Evolutionary conservation across 2,329 filamentous ascomycete genomes (phyloP), one percentile per base, ranked within the genome.

Genomic region (Alternaria infectoria): DNA sequence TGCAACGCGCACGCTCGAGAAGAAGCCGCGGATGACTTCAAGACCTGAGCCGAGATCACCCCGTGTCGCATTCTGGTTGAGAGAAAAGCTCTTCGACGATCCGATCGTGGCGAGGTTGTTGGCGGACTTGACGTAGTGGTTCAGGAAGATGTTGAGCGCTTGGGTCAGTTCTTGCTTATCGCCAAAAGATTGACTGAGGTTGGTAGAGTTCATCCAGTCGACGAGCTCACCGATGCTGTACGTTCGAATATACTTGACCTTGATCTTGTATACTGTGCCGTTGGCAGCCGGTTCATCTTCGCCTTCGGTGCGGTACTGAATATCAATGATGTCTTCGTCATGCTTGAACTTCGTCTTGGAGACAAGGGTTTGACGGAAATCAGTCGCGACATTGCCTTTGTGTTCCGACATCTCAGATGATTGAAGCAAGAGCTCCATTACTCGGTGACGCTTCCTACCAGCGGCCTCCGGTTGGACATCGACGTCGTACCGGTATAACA

Each of bases 1-100:
- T 1, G 86, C 85, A 9, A 85, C 80, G 6, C 88, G 85, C 47
- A 88, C 85, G 69, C 87, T 89, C 9, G 86, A 80, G 69, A 86
- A 89, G 75, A 86, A 90, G 0, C 88, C 88, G 40, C 87, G 83
- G 11, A 89, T 77, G 1, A 86, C 87, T 57, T 85, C 79, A 1
- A 90, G 78, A 2, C 86, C 86, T 11, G 76, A 79, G 7, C 81
- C 83, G 0, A 90, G 80, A 45, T 81, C 73, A 5, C 73, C 74
- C 2, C 11, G 61, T 4, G 30, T 52, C 8, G 66, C 49, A 6
- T 83, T 69, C 0, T 82, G 81, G 64, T 83, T 87, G 0, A 71
- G 58, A 1, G 65, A 70, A 43, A 75, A 76, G 28, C 32, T 65
- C 49, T 84, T 84, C 66, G 86, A 88, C 13, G 81, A 77, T 1